Evolutionary conservation across 2,329 filamentous ascomycete genomes (phyloP).

Genomic region (Penicillium sp.): DNA sequence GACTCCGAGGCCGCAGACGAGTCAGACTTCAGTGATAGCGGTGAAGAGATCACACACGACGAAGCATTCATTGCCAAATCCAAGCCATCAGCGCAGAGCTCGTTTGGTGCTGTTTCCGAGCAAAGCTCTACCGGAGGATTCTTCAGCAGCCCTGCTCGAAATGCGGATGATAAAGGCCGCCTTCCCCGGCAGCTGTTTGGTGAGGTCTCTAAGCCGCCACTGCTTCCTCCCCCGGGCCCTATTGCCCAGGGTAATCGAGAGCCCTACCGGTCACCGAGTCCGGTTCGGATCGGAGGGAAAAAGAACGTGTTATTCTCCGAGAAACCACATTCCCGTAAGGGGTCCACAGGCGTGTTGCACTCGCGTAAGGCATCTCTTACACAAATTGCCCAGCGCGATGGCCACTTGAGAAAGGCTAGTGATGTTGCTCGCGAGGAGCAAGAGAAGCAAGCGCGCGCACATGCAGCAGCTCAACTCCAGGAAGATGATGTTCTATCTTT

Average conservation of each 20-base stretch:
- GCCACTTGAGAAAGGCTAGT: constrained; percentile 24
- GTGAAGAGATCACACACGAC: constrained; percentile 48
- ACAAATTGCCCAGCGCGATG: constrained; percentile 34
- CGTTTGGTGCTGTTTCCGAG: constrained; percentile 42
- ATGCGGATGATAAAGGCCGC: constrained; percentile 25
- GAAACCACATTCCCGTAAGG: constrained; percentile 34
- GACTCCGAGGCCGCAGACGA: constrained; percentile 37
- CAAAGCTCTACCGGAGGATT: constrained; percentile 41
- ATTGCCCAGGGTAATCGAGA: constrained; percentile 33
- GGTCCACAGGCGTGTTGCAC: constrained; percentile 40
- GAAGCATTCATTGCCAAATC: constrained; percentile 37
- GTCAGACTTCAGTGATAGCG: constrained; percentile 49
- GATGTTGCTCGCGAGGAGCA: constrained; percentile 31
- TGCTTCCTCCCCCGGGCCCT: constrained; percentile 38
- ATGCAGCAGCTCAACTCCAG: constrained; percentile 34
- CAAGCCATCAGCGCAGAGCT: constrained; percentile 46
- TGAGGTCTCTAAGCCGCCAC: constrained; percentile 42
- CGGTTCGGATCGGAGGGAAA: constrained; percentile 38
- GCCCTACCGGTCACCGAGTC: constrained; percentile 49
- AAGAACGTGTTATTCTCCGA: constrained; percentile 28
- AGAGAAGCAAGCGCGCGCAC: constrained; percentile 31
- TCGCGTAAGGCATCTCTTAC: constrained; percentile 42
- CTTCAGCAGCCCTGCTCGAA: constrained; percentile 42
- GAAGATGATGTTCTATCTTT: constrained; percentile 40
- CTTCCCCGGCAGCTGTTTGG: constrained; percentile 44